These are phyloP conservation scores for Eleusine indica DNA, from an alignment of 176 grass and related monocot species.

Conservation along the genomic window DNA sequence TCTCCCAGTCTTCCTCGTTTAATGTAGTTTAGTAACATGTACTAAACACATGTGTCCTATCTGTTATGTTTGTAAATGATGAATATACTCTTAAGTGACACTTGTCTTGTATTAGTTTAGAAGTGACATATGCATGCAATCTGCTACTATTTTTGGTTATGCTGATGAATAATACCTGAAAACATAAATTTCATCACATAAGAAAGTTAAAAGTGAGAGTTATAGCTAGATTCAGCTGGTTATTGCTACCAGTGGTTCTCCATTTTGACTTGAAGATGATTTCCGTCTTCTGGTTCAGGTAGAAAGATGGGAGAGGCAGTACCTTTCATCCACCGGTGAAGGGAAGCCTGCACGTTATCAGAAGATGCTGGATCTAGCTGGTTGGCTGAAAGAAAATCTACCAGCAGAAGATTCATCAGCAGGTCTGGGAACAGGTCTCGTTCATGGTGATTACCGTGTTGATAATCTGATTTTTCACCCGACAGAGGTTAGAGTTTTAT, in stretches of 20 bases:
- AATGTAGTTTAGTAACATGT: background rate
- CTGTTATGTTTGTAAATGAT: background rate
- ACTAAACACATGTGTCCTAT: background rate
- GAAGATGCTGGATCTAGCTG: slow-evolving; percentile 78
- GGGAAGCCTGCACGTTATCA: slow-evolving; percentile 73
- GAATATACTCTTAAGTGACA: background rate
- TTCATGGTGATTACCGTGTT: slow-evolving; percentile 89
- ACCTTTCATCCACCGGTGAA: slow-evolving; percentile 80
- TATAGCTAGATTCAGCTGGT: slow-evolving; percentile 5
- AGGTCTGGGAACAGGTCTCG: slow-evolving; percentile 65
- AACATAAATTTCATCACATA: slow-evolving; percentile 2
- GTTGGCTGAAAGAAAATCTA: slow-evolving; percentile 80
- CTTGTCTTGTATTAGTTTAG: background rate
- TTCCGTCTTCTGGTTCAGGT: slow-evolving; percentile 49
- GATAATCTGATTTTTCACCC: slow-evolving; percentile 97
- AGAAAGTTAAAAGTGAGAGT: background rate
- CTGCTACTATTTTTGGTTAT: background rate
- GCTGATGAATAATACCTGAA: background rate
- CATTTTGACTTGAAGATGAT: slow-evolving; percentile 19
- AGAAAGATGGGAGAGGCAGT: slow-evolving; percentile 85
- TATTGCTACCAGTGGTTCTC: background rate
- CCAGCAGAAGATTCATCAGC: slow-evolving; percentile 68
- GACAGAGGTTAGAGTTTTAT: slow-evolving; percentile 59
- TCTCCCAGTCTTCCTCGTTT: background rate
- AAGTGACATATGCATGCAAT: background rate